Evolutionary conservation across 148 eudicot species (phyloP).

Genomic region (Heliamphora exappendiculata): DNA sequence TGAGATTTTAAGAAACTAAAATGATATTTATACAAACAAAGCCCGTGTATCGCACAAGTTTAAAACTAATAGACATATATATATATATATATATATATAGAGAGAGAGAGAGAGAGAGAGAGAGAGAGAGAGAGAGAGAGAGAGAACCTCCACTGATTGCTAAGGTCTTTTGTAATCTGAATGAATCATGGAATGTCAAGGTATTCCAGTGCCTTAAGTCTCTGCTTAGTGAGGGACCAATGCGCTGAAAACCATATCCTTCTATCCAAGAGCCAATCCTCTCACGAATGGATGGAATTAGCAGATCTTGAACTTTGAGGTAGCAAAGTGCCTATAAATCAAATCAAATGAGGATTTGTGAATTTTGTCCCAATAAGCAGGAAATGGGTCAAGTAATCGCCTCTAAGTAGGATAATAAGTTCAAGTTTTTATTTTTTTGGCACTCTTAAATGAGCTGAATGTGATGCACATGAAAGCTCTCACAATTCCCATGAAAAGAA

Average conservation of each 20-base stretch:
- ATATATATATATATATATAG: too few species aligned
- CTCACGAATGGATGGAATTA: conserved; percentile 33
- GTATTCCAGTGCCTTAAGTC: conserved; percentile 24
- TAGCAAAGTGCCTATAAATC: conserved; percentile 28
- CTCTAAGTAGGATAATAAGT: too few species aligned
- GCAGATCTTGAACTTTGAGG: conserved; percentile 23
- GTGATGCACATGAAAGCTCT: too few species aligned
- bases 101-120: too few species aligned
- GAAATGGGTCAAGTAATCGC: too few species aligned
- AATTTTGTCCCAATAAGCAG: background rate
- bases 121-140: background rate
- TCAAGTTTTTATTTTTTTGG: too few species aligned
- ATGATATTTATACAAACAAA: too few species aligned
- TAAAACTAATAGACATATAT: too few species aligned
- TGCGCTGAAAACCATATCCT: conserved; percentile 18
- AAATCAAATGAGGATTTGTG: background rate
- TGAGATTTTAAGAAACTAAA: too few species aligned
- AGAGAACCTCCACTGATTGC: background rate
- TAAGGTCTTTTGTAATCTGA: conserved; percentile 32
- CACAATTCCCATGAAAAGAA: too few species aligned
- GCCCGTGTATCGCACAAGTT: too few species aligned
- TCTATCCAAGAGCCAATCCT: conserved; percentile 28
- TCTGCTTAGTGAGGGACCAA: background rate
- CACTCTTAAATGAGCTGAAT: too few species aligned
- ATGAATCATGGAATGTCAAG: conserved; percentile 42